Evolutionary conservation across 73 alveolate genomes (phyloP), one percentile per base, ranked within the genome.

Genomic region (Uronychia setigera): DNA sequence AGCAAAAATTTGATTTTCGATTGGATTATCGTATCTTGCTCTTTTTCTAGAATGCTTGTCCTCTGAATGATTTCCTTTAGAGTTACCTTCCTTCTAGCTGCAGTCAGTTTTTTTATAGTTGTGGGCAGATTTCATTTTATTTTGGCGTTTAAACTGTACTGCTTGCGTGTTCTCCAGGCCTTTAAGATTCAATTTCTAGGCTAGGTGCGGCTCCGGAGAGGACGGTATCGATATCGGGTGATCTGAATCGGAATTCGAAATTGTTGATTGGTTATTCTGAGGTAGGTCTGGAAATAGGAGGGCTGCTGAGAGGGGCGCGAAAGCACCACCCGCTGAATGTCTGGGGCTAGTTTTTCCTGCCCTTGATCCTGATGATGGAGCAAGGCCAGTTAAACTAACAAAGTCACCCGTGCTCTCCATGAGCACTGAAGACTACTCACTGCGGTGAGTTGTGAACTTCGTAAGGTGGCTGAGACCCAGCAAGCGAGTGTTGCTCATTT

Each of bases 241-340:
- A n/a, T n/a, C n/a, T n/a, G n/a, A n/a, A n/a, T n/a, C n/a, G n/a
- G n/a, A n/a, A n/a, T n/a, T n/a, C n/a, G n/a, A n/a, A n/a, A n/a
- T n/a, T n/a, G 67, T 46, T 46, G 67, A 5, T 5, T 46, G 5
- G 5, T 19, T 46, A 19, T 46, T 11, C 19, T 5, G 67, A 46
- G 67, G 67, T 11, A 11, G 5, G 67, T 5, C 67, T 5, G 67
- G n/a, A 11, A 46, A 11, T 46, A 11, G 5, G 19, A 11, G 67
- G 67, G 67, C 67, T 46, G 67, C 67, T 46, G 67, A 5, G 67
- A 46, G 67, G 67, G 67, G 67, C 67, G 67, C 67, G 19, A 46
- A 46, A 11, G 67, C 67, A 46, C 67, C 67, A 46, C 67, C 67
- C 67, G 67, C 67, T 46, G 67, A 19, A 19, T 11, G 67, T 5